Conservation (phyloP, 139 green algal genomes). For the Auxenochlorella pyrenoidosa region DNA sequence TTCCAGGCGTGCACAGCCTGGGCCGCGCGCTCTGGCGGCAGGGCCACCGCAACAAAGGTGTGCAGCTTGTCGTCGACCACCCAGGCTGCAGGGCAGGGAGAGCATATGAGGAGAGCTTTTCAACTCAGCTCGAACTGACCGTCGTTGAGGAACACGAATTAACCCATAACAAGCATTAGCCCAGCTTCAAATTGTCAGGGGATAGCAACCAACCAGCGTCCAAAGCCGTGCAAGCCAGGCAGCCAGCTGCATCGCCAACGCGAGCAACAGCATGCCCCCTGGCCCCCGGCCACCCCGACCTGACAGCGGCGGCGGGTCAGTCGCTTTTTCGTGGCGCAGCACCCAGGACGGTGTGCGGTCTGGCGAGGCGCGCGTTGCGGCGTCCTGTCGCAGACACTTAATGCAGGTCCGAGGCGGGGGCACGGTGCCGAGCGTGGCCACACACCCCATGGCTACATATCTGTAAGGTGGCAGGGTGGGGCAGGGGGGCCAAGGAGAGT, state of each 20-base stretch:
- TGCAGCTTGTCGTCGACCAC: constrained; percentile 61
- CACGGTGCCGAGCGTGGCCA: constrained; percentile 54
- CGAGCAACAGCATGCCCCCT: background rate
- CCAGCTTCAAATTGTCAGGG: too few species aligned
- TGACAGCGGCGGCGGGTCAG: background rate
- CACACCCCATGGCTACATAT: constrained; percentile 84
- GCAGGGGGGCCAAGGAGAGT: background rate
- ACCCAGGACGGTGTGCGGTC: constrained; percentile 26
- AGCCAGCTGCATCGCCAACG: background rate
- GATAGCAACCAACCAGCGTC: background rate
- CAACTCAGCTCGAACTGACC: too few species aligned
- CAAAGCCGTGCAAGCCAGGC: background rate
- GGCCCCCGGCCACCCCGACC: background rate
- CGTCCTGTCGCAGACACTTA: constrained; percentile 41
- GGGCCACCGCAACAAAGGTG: constrained; percentile 44
- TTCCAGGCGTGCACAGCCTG: background rate
- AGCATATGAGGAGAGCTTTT: too few species aligned
- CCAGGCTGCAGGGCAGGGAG: constrained; percentile 52
- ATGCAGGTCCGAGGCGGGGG: constrained; percentile 35
- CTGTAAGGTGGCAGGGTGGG: constrained; percentile 13
- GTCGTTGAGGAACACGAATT: too few species aligned
- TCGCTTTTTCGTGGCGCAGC: background rate
- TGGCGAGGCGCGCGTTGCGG: background rate
- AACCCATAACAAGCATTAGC: too few species aligned
- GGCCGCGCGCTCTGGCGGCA: background rate